Evolutionary conservation across 192 early-diverging fungal species (phyloP).

Genomic region (Linnemannia zychae): DNA sequence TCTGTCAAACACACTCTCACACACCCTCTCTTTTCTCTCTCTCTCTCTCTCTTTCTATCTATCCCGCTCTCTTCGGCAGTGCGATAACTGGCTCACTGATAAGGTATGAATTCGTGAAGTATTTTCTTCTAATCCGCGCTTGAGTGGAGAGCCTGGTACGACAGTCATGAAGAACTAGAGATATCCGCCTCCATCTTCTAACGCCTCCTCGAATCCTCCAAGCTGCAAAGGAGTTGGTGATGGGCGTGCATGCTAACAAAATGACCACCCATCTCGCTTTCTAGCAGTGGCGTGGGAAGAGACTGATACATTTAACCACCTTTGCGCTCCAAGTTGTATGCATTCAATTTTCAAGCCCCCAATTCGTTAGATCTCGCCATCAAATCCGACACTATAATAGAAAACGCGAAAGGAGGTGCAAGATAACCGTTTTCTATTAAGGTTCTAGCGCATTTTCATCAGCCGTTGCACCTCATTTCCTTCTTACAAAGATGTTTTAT

Average conservation of each 20-base stretch:
- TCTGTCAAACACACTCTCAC: no score
- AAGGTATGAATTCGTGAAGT: conserved; percentile 6
- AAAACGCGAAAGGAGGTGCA: no score
- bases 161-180: conserved; percentile 16
- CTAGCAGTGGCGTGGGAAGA: conserved; percentile 25
- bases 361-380: no score
- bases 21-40: neutral
- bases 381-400: no score
- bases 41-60: neutral
- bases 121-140: neutral
- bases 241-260: conserved; percentile 29
- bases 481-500: no score
- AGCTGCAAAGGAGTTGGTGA: conserved; percentile 26
- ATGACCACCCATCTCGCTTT: conserved; percentile 22
- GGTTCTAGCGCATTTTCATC: no score
- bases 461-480: no score
- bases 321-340: neutral
- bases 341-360: no score
- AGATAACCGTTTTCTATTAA: no score
- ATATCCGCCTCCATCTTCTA: conserved; percentile 3
- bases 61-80: no score
- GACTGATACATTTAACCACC: conserved; percentile 13
- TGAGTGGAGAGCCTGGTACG: conserved; percentile 22
- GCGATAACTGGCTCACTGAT: neutral
- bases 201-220: conserved; percentile 20